Base-by-base conservation (phyloP, 2,329 filamentous ascomycete species). In the Pseudophaeomoniella oleicola region DNA sequence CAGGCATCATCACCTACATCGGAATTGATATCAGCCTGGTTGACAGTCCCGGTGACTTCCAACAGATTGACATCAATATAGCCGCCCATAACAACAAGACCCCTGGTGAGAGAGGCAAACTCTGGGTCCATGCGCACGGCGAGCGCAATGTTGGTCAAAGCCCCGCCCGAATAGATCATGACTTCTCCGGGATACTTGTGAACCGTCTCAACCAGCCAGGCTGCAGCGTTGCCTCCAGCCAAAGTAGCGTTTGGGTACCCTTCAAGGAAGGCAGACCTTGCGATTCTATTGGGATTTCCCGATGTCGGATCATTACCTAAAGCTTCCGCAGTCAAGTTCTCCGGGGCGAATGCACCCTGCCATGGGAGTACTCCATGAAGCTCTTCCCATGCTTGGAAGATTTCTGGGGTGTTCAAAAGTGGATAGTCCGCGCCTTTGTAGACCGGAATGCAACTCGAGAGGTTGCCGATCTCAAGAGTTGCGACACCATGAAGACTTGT, bases 51-150 rank as follows among this genome's bases (percentile, higher is more conserved):
- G 0, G 48, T 52, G 5, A 45, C 50, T 44, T 53, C 41, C 29
- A 56, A 44, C 32, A 63, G 47, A 16, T 56, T 62, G 4, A 56
- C 50, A 45, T 69, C 66, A 15, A 68, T 45, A 44, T 64, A 69
- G 2, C 65, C 63, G 37, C 66, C 65, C 64, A 69, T 70, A 36
- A 69, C 56, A 16, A 66, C 54, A 3, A 69, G 50, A 18, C 62
- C 61, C 44, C 63, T 66, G 4, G 63, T 56, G 34, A 63, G 47
- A 16, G 52, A 54, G 2, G 66, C 64, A 44, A 69, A 69, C 9
- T 53, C 49, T 3, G 62, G 50, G 46, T 69, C 63, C 44, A 66
- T 50, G 4, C 62, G 56, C 16, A 61, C 52, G 2, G 66, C 66
- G 35, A 68, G 46, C 2, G 65, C 66, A 19, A 69, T 51, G 41